Base-by-base conservation (phyloP, 257 asterid genomes). In the Apocynum venetum region DNA sequence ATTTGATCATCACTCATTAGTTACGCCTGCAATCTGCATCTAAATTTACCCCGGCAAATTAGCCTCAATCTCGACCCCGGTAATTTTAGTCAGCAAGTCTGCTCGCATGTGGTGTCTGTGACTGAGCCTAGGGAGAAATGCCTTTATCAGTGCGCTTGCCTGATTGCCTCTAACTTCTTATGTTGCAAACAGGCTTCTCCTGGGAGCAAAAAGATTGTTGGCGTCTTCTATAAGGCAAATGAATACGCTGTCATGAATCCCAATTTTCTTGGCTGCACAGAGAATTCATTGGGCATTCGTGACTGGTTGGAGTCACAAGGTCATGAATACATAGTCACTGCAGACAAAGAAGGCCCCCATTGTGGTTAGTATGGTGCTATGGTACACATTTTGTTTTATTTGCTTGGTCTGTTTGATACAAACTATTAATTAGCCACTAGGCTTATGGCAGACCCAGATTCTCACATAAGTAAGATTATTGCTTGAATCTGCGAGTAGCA, bases 141-240 rank as follows among this genome's bases (percentile, higher is more conserved):
- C 48, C 11, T 20, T 25, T 25, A 25, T 25, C 31, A 47, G 6
- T 7, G n/a, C 31, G 20, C 7, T 35, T 46, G 20, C 31, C 31
- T 25, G 31, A 25, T 14, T 46, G 13, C 44, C 15, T 8, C 10
- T 71, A 6, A 63, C 57, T 74, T 78, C 2, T 55, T 2, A 57
- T 77, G 8, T 65, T 43, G 55, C 44, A 43, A 47, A 48, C 82
- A 96, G 97, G 98, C 97, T 80, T 85, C 97, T 48, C 86, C 95
- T 13, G 99, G 96, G 19, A 89, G 93, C 90, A 93, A 96, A 90
- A 96, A 96, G 89, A 96, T 96, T 6, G 99, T 96, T 74, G 98
- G 97, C 6, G 98, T 96, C 52, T 91, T 93, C 87, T 96, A 96
- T 90, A 89, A 88, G 49, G 98, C 91, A 74, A 89, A 93, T 20